A percentile compares a stretch with the other conserved stretches of the same genome.
Evolutionary conservation across 2,329 filamentous ascomycete genomes (phyloP).

Genomic region (Aspergillus terreus): DNA sequence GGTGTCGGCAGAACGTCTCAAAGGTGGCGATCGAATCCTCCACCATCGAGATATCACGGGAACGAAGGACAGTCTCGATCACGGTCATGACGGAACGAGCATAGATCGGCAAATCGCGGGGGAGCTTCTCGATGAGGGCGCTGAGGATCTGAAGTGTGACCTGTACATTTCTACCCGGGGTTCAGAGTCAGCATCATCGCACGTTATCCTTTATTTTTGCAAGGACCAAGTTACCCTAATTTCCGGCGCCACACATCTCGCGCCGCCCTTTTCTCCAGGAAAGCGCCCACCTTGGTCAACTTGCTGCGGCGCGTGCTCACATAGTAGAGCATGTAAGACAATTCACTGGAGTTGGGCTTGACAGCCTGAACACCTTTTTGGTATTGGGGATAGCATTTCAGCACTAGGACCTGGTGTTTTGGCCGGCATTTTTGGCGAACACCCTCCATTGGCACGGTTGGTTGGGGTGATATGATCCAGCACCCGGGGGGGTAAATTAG

Average conservation of each 20-base stretch:
- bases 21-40: constrained; percentile 86
- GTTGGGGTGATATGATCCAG: not conserved
- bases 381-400: constrained; percentile 93
- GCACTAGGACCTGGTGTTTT: constrained; percentile 92
- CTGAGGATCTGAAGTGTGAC: constrained; percentile 91
- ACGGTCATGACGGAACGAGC: constrained; percentile 80
- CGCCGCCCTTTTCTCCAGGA: constrained; percentile 89
- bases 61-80: constrained; percentile 75
- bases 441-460: constrained; percentile 47
- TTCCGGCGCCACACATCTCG: constrained; percentile 85
- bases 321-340: constrained; percentile 96
- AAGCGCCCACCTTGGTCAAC: constrained; percentile 91
- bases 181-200: not conserved
- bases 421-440: constrained; percentile 67
- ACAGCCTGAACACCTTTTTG: constrained; percentile 89
- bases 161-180: constrained; percentile 69
- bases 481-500: not conserved
- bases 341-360: constrained; percentile 92
- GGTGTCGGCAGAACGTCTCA: constrained; percentile 80
- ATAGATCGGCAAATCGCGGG: constrained; percentile 85
- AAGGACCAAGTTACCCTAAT: constrained; percentile 64
- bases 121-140: constrained; percentile 87
- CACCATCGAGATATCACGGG: constrained; percentile 85
- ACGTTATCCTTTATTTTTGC: not conserved
- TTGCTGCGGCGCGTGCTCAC: constrained; percentile 91